Conservation (phyloP, 2,329 filamentous ascomycete species). For the Aspergillus ibericus region DNA sequence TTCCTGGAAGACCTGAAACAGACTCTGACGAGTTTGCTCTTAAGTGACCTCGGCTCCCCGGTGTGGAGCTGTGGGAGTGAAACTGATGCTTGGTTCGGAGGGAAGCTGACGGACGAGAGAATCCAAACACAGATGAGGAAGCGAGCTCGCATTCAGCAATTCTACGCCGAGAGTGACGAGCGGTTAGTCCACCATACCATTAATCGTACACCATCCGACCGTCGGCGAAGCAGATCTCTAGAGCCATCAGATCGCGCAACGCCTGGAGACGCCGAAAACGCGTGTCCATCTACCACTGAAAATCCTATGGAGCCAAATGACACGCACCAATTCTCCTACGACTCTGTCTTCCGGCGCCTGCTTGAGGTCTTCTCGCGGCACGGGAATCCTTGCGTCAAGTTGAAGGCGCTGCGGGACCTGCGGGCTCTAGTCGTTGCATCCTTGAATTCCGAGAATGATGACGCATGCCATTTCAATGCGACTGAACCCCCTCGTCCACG, state of each 20-base stretch:
- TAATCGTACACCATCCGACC: slow-evolving; percentile 20
- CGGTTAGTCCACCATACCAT: slow-evolving; percentile 27
- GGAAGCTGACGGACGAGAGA: slow-evolving; percentile 52
- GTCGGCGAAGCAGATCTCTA: slow-evolving; percentile 38
- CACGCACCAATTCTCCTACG: slow-evolving; percentile 67
- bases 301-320: slow-evolving; percentile 17
- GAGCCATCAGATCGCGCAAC: slow-evolving; percentile 21
- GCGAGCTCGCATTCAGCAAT: slow-evolving; percentile 38
- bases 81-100: slow-evolving; percentile 81
- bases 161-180: slow-evolving; percentile 39
- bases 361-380: slow-evolving; percentile 85
- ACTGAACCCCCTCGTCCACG: slow-evolving; percentile 1
- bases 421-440: slow-evolving; percentile 79
- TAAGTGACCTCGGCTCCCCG: slow-evolving; percentile 85
- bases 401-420: slow-evolving; percentile 79
- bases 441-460: slow-evolving; percentile 58
- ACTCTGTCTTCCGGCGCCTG: slow-evolving; percentile 74
- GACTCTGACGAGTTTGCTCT: slow-evolving; percentile 75
- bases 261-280: neutral
- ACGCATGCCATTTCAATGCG: slow-evolving; percentile 10
- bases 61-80: slow-evolving; percentile 89
- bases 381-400: slow-evolving; percentile 82
- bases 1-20: slow-evolving; percentile 78
- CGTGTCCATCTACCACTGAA: neutral
- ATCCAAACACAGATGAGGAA: slow-evolving; percentile 42